Evolutionary conservation across 129 eudicot genomes (phyloP).

Genomic region (Pulicaria dysenterica): DNA sequence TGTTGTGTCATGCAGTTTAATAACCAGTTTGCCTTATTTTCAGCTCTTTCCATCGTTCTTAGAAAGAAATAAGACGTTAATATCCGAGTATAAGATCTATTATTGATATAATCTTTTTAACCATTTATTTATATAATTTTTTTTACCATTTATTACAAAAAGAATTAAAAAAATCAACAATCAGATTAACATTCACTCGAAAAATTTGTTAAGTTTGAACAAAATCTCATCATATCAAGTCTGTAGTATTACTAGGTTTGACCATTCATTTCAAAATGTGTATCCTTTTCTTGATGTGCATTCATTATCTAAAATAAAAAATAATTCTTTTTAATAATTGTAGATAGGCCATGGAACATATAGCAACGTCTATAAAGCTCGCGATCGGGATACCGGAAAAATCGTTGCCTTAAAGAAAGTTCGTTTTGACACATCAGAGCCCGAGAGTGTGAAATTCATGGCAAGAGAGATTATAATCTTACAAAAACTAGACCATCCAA

Average conservation of each 20-base stretch:
- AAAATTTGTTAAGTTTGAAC: constrained; percentile 12
- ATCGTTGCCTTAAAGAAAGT: constrained; percentile 84
- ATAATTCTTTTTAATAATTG: background rate
- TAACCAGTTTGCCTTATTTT: background rate
- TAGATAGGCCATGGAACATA: constrained; percentile 90
- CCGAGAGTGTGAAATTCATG: constrained; percentile 82
- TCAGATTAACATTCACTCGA: background rate
- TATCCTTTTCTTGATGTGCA: constrained; percentile 7
- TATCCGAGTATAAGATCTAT: background rate
- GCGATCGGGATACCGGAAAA: constrained; percentile 66
- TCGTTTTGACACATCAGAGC: constrained; percentile 86
- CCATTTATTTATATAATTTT: background rate
- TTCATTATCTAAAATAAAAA: background rate
- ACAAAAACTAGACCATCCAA: constrained; percentile 76
- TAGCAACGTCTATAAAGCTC: constrained; percentile 86
- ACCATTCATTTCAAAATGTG: background rate
- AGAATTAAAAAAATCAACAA: background rate
- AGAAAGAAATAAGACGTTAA: constrained; percentile 9
- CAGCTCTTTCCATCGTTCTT: background rate
- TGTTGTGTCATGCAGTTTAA: too few relatives aligned
- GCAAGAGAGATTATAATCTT: constrained; percentile 78
- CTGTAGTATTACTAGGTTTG: background rate
- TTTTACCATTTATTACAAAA: background rate
- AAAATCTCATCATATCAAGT: background rate
- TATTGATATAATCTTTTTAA: background rate